Evolutionary conservation across 768 basidiomycete species (phyloP), one percentile per base, ranked within the genome.

Genomic region (Dacryopinax primogenitus): DNA sequence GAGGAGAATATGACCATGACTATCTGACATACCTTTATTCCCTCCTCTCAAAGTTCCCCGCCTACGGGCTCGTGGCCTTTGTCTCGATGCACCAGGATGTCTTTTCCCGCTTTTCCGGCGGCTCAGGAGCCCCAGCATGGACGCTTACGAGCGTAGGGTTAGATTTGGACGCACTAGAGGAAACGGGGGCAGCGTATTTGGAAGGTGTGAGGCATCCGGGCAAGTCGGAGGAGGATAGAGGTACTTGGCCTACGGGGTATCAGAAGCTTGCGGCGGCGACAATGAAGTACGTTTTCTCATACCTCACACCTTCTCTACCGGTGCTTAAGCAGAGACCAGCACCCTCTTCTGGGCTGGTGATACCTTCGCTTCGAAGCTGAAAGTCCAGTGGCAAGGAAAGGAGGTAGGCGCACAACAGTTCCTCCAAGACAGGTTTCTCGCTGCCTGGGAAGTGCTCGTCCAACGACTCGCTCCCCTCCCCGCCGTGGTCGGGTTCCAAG

Each of bases 61-160:
- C 84, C 66, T 92, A 87, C 67, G 86, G 87, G 15, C 73, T 92
- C 33, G 77, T 79, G 1, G 86, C 87, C 1, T 90, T 90, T 69
- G 81, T 94, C 18, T 85, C 84, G 11, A 72, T 95, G 65, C 95
- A 98, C 72, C 95, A 95, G 74, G 92, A 97, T 72, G 92, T 97
- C 33, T 97, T 92, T 90, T 95, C 92, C 0, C 84, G 95, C 2
- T 94, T 93, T 70, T 85, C 86, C 1, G 95, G 95, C 7, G 95
- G 95, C 45, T 95, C 92, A 1, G 95, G 96, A 1, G 94, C 95
- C 0, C 96, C 96, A 0, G 92, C 90, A 2, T 99, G 96, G 95
- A 96, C 93, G 0, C 78, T 98, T 1, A 86, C 91, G 66, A 74
- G 82, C 11, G 87, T 85, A 7, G 96, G 95, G 0, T 92, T 98